Conservation (phyloP, 2,329 filamentous ascomycete genomes). For the Colletotrichum sp. region DNA sequence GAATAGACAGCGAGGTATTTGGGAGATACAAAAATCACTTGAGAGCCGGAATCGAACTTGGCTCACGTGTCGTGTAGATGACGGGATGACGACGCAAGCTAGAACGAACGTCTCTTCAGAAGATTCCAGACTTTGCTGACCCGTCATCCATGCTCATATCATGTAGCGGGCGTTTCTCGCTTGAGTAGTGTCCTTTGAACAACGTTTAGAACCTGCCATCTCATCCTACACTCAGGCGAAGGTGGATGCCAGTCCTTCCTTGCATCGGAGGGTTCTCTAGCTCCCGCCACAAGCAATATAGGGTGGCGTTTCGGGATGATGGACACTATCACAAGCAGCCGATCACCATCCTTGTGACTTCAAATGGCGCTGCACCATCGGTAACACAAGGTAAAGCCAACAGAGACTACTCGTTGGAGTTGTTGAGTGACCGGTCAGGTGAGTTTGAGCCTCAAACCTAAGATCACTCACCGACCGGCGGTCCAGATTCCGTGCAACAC, state of each 20-base stretch:
- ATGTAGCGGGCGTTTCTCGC: background rate
- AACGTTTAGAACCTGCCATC: background rate
- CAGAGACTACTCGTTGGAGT: background rate
- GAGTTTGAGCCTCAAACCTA: constrained; percentile 18
- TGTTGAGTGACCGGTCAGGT: background rate
- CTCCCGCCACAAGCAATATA: background rate
- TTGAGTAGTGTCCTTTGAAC: background rate
- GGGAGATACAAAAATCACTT: background rate
- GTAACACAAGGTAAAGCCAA: background rate
- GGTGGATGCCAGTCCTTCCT: background rate
- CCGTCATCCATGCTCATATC: background rate
- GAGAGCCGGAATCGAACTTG: background rate
- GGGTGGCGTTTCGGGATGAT: background rate
- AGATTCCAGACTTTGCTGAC: background rate
- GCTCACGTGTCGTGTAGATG: background rate
- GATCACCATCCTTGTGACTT: background rate
- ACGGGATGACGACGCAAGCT: background rate
- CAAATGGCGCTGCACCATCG: background rate
- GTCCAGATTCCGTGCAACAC: background rate
- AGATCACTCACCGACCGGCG: background rate
- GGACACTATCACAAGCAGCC: background rate
- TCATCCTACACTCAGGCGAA: background rate
- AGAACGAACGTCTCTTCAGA: background rate
- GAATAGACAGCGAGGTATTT: background rate
- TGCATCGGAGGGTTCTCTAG: background rate